Evolutionary conservation across 352 stramenopile species (phyloP).

Genomic region (Bremia lactucae): DNA sequence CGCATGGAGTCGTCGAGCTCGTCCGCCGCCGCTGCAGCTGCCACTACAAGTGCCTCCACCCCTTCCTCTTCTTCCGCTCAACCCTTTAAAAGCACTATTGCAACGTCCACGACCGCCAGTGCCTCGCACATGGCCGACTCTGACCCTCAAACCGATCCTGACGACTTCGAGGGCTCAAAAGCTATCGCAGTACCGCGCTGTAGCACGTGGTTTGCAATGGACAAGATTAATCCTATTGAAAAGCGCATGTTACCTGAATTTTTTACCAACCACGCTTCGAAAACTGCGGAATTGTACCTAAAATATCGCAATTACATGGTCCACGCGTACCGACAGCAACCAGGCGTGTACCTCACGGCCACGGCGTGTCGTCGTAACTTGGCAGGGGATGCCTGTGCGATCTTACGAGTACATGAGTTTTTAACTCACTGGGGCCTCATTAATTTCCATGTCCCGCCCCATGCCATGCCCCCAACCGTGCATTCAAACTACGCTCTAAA

Average conservation of each 20-base stretch:
- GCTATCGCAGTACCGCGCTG: constrained; percentile 53
- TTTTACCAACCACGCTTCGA: constrained; percentile 28
- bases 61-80: too few relatives aligned
- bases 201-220: constrained; percentile 69
- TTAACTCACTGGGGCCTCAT: constrained; percentile 80
- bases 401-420: constrained; percentile 80
- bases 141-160: constrained; percentile 12
- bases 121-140: constrained; percentile 1
- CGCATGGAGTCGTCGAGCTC: too few relatives aligned
- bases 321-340: constrained; percentile 66
- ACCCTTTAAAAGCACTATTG: too few relatives aligned
- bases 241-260: constrained; percentile 81
- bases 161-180: constrained; percentile 18
- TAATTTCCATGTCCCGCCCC: constrained; percentile 74
- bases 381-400: constrained; percentile 68
- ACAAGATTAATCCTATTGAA: constrained; percentile 69
- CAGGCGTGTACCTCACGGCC: constrained; percentile 68
- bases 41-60: not conserved
- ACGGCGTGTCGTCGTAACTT: constrained; percentile 77
- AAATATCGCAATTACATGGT: constrained; percentile 86
- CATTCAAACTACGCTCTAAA: constrained; percentile 50
- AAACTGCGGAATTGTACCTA: constrained; percentile 53
- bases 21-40: too few relatives aligned
- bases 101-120: not conserved
- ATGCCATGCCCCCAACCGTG: constrained; percentile 42